Evolutionary conservation across 352 stramenopile species (phyloP).

Genomic region (Globisporangium orthogonon): DNA sequence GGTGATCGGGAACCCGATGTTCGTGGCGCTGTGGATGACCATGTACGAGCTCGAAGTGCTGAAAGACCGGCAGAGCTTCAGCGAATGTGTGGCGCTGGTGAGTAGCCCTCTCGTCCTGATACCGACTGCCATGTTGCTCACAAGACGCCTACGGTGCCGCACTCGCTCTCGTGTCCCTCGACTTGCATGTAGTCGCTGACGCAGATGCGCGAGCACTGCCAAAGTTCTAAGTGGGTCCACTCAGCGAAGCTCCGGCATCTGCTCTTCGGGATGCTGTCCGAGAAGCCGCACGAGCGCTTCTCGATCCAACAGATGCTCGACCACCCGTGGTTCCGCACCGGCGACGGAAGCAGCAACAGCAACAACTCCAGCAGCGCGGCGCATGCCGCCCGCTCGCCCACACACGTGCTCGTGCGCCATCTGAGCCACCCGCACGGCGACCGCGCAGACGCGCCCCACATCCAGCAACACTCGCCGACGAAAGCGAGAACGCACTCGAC

Average conservation of each 20-base stretch:
- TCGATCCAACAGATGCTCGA: constrained; percentile 40
- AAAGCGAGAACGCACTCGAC: constrained; percentile 14
- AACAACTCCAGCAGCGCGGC: background rate
- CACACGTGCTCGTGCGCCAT: constrained; percentile 6
- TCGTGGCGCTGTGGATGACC: constrained; percentile 82
- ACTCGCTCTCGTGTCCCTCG: no score
- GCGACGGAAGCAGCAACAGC: background rate
- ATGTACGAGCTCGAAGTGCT: constrained; percentile 76
- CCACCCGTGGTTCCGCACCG: constrained; percentile 39
- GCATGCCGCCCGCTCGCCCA: background rate
- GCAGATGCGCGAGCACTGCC: constrained; percentile 23
- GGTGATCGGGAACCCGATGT: constrained; percentile 65
- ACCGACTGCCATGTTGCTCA: background rate
- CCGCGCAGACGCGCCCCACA: background rate
- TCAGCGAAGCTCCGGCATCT: constrained; percentile 34
- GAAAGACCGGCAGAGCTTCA: constrained; percentile 52
- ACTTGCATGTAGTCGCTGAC: constrained; percentile 7
- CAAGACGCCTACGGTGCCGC: background rate
- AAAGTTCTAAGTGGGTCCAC: constrained; percentile 35
- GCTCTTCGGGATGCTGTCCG: constrained; percentile 34
- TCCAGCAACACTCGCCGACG: background rate
- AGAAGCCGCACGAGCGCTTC: constrained; percentile 28
- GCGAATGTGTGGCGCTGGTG: constrained; percentile 22
- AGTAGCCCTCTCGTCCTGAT: background rate
- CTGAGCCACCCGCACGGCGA: background rate